Conservation (phyloP, 1,139 yeast genomes). For the Sugiyamaella castrensis region DNA sequence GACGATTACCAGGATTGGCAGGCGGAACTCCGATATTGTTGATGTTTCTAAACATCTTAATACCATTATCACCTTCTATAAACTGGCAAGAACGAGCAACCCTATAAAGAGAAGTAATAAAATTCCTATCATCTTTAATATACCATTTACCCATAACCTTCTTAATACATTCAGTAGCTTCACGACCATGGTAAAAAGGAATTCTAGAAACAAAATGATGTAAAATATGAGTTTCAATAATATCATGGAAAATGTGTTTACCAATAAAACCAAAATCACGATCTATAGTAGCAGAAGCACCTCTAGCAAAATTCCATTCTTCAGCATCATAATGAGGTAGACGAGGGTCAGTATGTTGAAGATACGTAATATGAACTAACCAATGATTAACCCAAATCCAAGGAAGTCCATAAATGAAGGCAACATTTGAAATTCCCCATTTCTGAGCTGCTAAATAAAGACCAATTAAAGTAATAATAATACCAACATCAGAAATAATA, state of each 20-base stretch:
- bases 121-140: slow-evolving; percentile 61
- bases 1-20: slow-evolving; percentile 20
- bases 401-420: slow-evolving; percentile 73
- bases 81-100: slow-evolving; percentile 72
- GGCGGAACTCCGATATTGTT: slow-evolving; percentile 51
- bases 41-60: slow-evolving; percentile 72
- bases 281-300: slow-evolving; percentile 86
- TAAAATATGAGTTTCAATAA: slow-evolving; percentile 84
- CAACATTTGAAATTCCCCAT: slow-evolving; percentile 62
- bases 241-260: slow-evolving; percentile 77
- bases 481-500: slow-evolving; percentile 70
- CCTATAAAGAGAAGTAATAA: slow-evolving; percentile 73
- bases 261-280: slow-evolving; percentile 83
- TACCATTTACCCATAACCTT: slow-evolving; percentile 83
- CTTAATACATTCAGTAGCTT: slow-evolving; percentile 73
- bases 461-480: slow-evolving; percentile 50
- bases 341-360: slow-evolving; percentile 79
- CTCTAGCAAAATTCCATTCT: slow-evolving; percentile 84
- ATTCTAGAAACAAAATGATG: slow-evolving; percentile 84
- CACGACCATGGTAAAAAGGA: slow-evolving; percentile 82
- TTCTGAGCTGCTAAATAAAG: slow-evolving; percentile 62
- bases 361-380: slow-evolving; percentile 80
- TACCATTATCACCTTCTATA: slow-evolving; percentile 78
- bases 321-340: slow-evolving; percentile 74
- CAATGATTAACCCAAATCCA: slow-evolving; percentile 84